Percentiles rank a stretch among this genome's conserved stretches.
These are phyloP conservation scores for Penicillium argentinense DNA, from an alignment of 495 filamentous ascomycete species.

Conservation along the genomic window DNA sequence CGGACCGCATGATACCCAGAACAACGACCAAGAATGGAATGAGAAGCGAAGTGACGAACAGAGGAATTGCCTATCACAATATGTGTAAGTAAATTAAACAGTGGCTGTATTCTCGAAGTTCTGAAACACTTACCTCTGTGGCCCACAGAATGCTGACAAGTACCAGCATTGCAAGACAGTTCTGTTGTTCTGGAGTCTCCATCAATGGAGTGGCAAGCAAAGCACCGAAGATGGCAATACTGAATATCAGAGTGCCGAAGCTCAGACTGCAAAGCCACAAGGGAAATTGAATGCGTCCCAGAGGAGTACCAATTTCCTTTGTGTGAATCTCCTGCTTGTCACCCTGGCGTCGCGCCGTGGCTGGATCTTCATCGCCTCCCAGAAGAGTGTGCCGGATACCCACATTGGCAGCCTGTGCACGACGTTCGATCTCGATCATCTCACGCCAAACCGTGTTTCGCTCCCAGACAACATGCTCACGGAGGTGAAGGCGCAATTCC, in stretches of 20 bases:
- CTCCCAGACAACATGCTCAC: slow-evolving; percentile 99
- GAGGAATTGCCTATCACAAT: slow-evolving; percentile 91
- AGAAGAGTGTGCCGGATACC: slow-evolving; percentile 77
- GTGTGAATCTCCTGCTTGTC: slow-evolving; percentile 65
- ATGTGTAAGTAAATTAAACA: too few species aligned
- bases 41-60: slow-evolving; percentile 93
- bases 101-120: too few species aligned
- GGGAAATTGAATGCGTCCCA: slow-evolving; percentile 75
- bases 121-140: slow-evolving; percentile 72
- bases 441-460: slow-evolving; percentile 98
- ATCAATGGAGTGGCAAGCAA: slow-evolving; percentile 75
- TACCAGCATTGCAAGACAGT: slow-evolving; percentile 89
- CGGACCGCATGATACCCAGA: slow-evolving; percentile 77
- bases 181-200: slow-evolving; percentile 85
- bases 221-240: slow-evolving; percentile 68
- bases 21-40: slow-evolving; percentile 93
- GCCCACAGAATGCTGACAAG: slow-evolving; percentile 96
- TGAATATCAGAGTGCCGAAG: slow-evolving; percentile 72
- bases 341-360: slow-evolving; percentile 73
- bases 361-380: slow-evolving; percentile 68
- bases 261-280: slow-evolving; percentile 79
- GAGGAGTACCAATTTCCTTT: slow-evolving; percentile 75
- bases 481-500: slow-evolving; percentile 85
- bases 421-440: slow-evolving; percentile 96
- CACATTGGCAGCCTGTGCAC: slow-evolving; percentile 92